phyloP scores from a whole-genome alignment of 2,329 filamentous ascomycete species.

The Chrysoporthe austroafricana region DNA sequence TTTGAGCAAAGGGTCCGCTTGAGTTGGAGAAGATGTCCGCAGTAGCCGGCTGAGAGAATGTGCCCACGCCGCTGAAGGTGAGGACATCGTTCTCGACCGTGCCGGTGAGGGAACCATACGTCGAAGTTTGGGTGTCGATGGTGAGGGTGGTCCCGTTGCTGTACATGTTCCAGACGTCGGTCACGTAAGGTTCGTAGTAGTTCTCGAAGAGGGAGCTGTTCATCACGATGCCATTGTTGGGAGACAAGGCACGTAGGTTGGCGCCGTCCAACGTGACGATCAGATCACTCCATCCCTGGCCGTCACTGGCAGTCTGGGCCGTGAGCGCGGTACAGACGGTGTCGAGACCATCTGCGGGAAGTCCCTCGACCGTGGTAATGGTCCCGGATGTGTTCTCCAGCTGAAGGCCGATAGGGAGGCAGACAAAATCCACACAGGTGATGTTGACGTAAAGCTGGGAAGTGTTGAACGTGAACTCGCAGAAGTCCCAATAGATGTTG shows the following conservation, averaged over 20 bases:
- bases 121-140: constrained; percentile 56
- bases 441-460: constrained; percentile 69
- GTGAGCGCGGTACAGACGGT: constrained; percentile 49
- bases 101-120: constrained; percentile 44
- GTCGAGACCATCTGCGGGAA: constrained; percentile 51
- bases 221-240: constrained; percentile 53
- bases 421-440: constrained; percentile 76
- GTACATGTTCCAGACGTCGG: constrained; percentile 58
- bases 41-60: constrained; percentile 52
- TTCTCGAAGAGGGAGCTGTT: constrained; percentile 49
- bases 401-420: constrained; percentile 62
- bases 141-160: constrained; percentile 43
- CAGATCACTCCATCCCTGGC: constrained; percentile 56
- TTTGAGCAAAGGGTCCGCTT: constrained; percentile 59
- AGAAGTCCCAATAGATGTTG: constrained; percentile 66
- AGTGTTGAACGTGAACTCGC: constrained; percentile 69
- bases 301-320: constrained; percentile 50
- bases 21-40: constrained; percentile 57
- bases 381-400: constrained; percentile 52
- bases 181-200: constrained; percentile 56
- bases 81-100: constrained; percentile 51
- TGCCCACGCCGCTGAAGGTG: constrained; percentile 43
- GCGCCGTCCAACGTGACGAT: constrained; percentile 44
- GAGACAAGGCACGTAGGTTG: constrained; percentile 56
- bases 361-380: constrained; percentile 52